Evolutionary conservation across 331 rosid species (phyloP).

Genomic region (Pyracantha coccinea): DNA sequence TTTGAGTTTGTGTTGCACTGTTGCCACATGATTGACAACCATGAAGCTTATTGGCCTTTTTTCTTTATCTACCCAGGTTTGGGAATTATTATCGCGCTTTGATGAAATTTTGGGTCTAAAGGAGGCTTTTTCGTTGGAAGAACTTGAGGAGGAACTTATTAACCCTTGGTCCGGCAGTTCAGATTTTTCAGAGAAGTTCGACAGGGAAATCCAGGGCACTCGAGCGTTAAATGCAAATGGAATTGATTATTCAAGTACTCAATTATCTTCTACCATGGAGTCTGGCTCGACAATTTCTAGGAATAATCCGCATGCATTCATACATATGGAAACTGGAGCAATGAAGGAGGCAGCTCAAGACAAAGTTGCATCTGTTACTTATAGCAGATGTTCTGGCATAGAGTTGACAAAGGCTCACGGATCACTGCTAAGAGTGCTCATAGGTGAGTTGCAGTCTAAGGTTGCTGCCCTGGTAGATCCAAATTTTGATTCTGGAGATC

Average conservation of each 20-base stretch:
- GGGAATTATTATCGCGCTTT: constrained; percentile 71
- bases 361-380: constrained; percentile 61
- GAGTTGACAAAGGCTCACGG: constrained; percentile 82
- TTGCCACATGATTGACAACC: constrained; percentile 4
- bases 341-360: constrained; percentile 75
- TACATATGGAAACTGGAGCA: constrained; percentile 73
- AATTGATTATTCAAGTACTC: constrained; percentile 29
- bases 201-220: constrained; percentile 32
- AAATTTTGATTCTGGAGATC: constrained; percentile 88
- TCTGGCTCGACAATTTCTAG: constrained; percentile 30
- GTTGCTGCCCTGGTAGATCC: constrained; percentile 96
- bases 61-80: constrained; percentile 44
- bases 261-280: constrained; percentile 28
- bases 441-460: constrained; percentile 78
- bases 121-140: constrained; percentile 55
- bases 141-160: constrained; percentile 80
- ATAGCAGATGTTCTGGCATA: constrained; percentile 69
- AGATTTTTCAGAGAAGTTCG: constrained; percentile 34
- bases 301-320: constrained; percentile 56
- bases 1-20: constrained; percentile 6
- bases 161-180: constrained; percentile 72
- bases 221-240: constrained; percentile 17
- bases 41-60: constrained; percentile 13
- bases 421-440: constrained; percentile 73
- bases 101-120: constrained; percentile 63